phyloP scores from a whole-genome alignment of 768 basidiomycete species.

The Panaeolus cyanescens region DNA sequence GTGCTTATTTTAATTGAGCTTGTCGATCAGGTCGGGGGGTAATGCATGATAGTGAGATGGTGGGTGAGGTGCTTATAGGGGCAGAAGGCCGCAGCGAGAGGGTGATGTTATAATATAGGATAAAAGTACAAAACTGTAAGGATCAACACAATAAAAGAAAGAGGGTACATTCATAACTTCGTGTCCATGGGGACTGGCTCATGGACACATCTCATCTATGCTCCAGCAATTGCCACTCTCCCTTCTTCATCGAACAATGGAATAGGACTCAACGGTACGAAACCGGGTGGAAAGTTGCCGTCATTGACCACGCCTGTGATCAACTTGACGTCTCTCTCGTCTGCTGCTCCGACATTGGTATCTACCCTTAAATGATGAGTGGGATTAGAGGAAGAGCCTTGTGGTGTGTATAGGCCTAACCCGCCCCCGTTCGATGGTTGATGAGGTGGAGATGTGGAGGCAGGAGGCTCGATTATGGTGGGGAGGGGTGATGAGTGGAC shows the following conservation, averaged over 20 bases:
- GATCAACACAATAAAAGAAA: no score
- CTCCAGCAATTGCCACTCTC: background rate
- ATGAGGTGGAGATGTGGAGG: slow-evolving; percentile 1
- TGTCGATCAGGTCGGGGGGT: no score
- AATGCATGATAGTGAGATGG: no score
- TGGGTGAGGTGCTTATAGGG: no score
- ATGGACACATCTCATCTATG: no score
- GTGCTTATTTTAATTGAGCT: no score
- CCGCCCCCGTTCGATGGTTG: background rate
- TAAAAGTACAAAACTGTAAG: no score
- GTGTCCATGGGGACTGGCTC: no score
- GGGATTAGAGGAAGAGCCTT: background rate
- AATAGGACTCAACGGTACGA: slow-evolving; percentile 39
- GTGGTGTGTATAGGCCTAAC: slow-evolving; percentile 2
- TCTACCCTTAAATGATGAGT: background rate
- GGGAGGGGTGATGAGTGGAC: slow-evolving; percentile 28
- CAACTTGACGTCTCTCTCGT: slow-evolving; percentile 6
- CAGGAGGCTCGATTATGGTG: slow-evolving; percentile 6
- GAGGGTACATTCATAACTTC: no score
- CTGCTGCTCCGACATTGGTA: background rate
- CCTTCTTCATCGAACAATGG: slow-evolving; percentile 1
- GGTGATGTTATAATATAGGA: no score
- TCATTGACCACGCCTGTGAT: slow-evolving; percentile 27
- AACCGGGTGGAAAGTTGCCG: slow-evolving; percentile 36
- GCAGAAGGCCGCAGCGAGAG: no score